Percentiles rank a stretch among this genome's conserved stretches.
Conservation (phyloP, 75 land plant species). For the Larix kaempferi region DNA sequence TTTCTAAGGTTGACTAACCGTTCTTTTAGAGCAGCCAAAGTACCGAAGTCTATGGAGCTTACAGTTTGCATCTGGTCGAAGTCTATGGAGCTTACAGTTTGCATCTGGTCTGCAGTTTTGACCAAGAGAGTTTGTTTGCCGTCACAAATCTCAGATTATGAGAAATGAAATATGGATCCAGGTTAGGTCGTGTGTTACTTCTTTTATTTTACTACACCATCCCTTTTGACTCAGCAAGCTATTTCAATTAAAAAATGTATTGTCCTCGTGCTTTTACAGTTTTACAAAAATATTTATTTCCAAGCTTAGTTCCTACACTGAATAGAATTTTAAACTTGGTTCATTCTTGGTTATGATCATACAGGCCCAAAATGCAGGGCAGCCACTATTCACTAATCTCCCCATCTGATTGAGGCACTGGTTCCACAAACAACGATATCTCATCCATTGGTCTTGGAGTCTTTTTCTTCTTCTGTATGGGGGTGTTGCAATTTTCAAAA, state of each 20-base stretch:
- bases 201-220: not conserved
- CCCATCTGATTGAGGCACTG: not conserved
- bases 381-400: not conserved
- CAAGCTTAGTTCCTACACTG: not conserved
- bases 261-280: not conserved
- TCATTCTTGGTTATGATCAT: not conserved
- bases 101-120: not conserved
- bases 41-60: no score
- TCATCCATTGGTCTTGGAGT: not conserved
- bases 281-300: not conserved
- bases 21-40: no score
- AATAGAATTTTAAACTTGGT: not conserved
- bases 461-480: not conserved
- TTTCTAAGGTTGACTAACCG: no score
- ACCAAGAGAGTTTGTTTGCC: not conserved
- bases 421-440: not conserved
- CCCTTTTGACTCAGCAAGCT: not conserved
- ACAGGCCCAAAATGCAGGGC: not conserved
- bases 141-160: not conserved
- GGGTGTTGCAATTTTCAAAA: not conserved
- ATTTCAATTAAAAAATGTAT: not conserved
- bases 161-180: not conserved
- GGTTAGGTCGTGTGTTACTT: not conserved
- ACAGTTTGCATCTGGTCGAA: no score
- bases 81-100: no score